Base-by-base conservation (phyloP, 1,139 yeast species). In the Eremothecium sinecaudum region DNA sequence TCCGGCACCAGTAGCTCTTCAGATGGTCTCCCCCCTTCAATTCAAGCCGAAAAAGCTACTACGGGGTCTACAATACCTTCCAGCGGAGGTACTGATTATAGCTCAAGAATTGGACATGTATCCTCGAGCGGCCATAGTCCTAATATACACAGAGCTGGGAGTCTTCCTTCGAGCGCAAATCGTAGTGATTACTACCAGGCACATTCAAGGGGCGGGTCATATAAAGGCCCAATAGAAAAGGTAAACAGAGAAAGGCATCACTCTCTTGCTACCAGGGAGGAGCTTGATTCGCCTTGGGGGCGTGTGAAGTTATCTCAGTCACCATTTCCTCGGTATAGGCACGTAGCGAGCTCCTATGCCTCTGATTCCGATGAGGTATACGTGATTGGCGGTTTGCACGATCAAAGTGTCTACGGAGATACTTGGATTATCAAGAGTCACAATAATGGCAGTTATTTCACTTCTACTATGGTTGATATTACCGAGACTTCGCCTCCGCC, bases 301-400 rank as follows among this genome's bases (percentile, higher is more conserved):
- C 70, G 83, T 48, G 71, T 72, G 46, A 75, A 74, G 50, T 64
- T 87, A 26, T 66, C 66, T 43, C 75, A 81, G 47, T 79, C 92
- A 3, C 97, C 97, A 1, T 86, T 90, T 51, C 97, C 98, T 5
- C 72, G 97, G 31, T 86, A 86, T 56, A 79, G 97, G 48, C 97
- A 90, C 58, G 84, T 94, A 1, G 90, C 95, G 1, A 71, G 86
- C 1, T 65, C 81, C 19, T 66, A 75, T 31, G 65, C 80, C 7
- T 77, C 93, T 15, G 93, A 86, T 18, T 78, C 79, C 42, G 83
- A 86, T 39, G 93, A 84, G 44, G 66, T 87, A 17, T 86, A 75
- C 55, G 71, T 92, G 29, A 87, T 90, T 84, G 98, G 98, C 24
- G 98, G 98, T 3, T 67, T 92, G 34, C 81, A 87, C 52, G 95